phyloP scores from a whole-genome alignment of 371 early-diverging fungal species.

The Choanephora cucurbitarum region DNA sequence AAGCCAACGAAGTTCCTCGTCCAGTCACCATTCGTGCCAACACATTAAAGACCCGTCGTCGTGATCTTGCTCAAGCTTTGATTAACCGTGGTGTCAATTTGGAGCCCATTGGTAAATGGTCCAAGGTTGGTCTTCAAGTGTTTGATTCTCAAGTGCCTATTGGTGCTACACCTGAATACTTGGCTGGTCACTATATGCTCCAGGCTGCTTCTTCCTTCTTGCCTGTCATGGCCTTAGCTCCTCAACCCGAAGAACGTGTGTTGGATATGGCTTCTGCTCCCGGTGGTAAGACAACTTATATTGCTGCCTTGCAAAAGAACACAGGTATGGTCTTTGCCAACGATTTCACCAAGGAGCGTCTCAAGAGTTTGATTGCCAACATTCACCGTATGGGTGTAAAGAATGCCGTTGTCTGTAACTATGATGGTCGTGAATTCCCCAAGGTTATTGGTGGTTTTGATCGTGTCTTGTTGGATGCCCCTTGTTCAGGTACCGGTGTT shows the following conservation, averaged over 20 bases:
- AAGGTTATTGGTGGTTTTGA: conserved; percentile 96
- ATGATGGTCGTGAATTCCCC: conserved; percentile 97
- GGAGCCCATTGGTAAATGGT: conserved; percentile 97
- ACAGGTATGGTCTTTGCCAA: conserved; percentile 98
- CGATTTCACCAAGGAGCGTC: conserved; percentile 95
- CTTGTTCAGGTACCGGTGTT: conserved; percentile 99
- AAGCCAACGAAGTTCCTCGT: conserved; percentile 97
- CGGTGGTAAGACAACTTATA: conserved; percentile 98
- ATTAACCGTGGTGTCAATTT: conserved; percentile 97
- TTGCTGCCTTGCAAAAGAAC: conserved; percentile 97
- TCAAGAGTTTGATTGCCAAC: conserved; percentile 91
- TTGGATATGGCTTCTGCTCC: conserved; percentile 99
- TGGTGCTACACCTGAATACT: conserved; percentile 99
- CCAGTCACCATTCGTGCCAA: conserved; percentile 98
- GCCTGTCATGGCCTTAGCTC: conserved; percentile 97
- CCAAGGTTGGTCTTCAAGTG: conserved; percentile 88
- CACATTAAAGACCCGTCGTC: conserved; percentile 92
- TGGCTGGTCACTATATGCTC: conserved; percentile 99
- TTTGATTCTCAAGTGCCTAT: conserved; percentile 92
- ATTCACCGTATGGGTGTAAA: conserved; percentile 94
- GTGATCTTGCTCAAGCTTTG: conserved; percentile 94
- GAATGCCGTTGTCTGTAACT: conserved; percentile 95
- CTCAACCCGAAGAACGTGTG: conserved; percentile 91
- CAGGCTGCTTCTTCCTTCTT: conserved; percentile 98
- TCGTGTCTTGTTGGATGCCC: conserved; percentile 98